Base-by-base conservation (phyloP, 1,139 yeast genomes). In the Zygosaccharomyces sapae region DNA sequence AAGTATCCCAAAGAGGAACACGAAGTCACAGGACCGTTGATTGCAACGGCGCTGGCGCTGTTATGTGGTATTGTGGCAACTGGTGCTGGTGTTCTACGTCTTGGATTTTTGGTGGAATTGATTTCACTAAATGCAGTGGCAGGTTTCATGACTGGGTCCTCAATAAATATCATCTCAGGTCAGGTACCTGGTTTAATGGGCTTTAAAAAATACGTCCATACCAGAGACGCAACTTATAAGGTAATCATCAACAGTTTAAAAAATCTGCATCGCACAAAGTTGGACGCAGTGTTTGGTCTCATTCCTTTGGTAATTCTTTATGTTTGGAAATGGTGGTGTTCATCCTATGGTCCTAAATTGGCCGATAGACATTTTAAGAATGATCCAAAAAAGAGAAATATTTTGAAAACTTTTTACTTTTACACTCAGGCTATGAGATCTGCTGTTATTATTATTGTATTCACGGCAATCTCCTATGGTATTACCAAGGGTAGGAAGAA, bases 61-160 rank as follows among this genome's bases (percentile, higher is more conserved):
- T 73, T 89, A 45, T 86, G 95, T 73, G 97, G 97, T 65, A 81
- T 83, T 51, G 83, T 88, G 55, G 82, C 96, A 8, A 71, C 85
- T 12, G 96, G 86, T 53, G 70, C 89, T 50, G 97, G 97, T 55
- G 48, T 90, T 10, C 70, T 90, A 55, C 76, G 96, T 60, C 72
- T 90, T 25, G 97, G 97, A 0, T 90, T 90, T 69, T 74, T 90
- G 47, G 79, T 90, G 44, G 97, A 90, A 65, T 81, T 86, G 63
- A 88, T 90, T 58, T 88, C 97, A 5, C 74, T 84, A 57, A 96
- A 96, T 33, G 96, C 96, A 0, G 96, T 90, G 42, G 77, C 89
- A 72, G 97, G 97, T 0, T 90, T 89, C 71, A 90, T 90, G 94
- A 78, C 94, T 34, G 97, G 97, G 46, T 88, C 96, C 9, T 96